Base-by-base conservation (phyloP, 2,329 filamentous ascomycete genomes). In the Cercospora citrullina region DNA sequence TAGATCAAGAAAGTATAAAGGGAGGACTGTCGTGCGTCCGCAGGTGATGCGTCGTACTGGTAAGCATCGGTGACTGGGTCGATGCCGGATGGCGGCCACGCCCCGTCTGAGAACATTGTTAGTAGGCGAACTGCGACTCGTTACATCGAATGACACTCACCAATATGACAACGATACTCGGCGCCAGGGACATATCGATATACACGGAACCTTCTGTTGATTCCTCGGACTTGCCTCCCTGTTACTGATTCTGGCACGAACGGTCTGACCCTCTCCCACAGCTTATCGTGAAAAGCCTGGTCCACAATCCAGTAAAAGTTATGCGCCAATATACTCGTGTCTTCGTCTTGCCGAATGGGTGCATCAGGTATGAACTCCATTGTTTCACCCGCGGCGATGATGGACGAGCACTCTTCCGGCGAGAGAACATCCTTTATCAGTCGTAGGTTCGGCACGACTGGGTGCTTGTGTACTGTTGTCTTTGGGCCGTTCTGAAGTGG, bases 241-340 rank as follows among this genome's bases (percentile, higher is more conserved):
- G 83, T 83, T 1, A 90, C 80, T 0, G 79, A 78, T 0, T 80
- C 75, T 0, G 90, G 89, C 0, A 91, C 84, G 59, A 87, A 88
- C 0, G 83, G 79, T 2, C 83, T 79, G 2, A 91, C 85, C 14
- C 89, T 84, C 0, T 80, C 77, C 89, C 89, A 91, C 1, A 91
- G 81, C 14, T 80, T 83, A 66, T 89, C 84, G 73, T 89, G 86
- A 76, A 91, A 91, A 0, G 83, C 81, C 23, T 82, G 81, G 71
- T 91, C 89, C 12, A 88, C 83, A 8, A 91, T 82, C 89, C 89
- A 91, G 80, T 91, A 91, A 72, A 91, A 90, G 77, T 91, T 91
- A 80, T 91, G 89, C 0, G 89, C 89, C 1, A 91, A 78, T 58
- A 91, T 84, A 73, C 87, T 90, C 26, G 84, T 83, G 63, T 80